Evolutionary conservation across 257 asterid species (phyloP), one percentile per base, ranked within the genome.

Genomic region (Salvia rosmarinus): DNA sequence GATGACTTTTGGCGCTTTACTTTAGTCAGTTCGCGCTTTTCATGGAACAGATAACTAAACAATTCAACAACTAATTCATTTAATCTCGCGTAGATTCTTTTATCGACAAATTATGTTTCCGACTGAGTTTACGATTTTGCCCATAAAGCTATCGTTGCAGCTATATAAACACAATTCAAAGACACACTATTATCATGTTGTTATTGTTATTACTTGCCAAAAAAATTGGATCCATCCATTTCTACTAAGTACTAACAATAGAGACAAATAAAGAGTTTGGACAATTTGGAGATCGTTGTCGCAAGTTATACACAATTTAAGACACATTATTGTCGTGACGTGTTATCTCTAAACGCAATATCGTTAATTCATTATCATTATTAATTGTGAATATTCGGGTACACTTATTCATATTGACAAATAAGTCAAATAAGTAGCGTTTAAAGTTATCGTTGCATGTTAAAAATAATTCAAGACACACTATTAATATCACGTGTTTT

Each of bases 1-100:
- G 19, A 35, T 34, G 28, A 34, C 62, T 72, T 72, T 34, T 58
- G 13, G 30, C 11, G 20, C 42, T 64, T 28, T 73, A 5, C 47
- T 65, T 73, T 42, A 21, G 42, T 54, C 13, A 16, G 35, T 64
- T 63, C 13, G 70, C 46, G 51, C 64, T 62, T 63, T 62, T 63
- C 60, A 7, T 71, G 76, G 76, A 7, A 58, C n/a, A 12, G 37
- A n/a, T n/a, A n/a, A 23, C 34, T 25, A 23, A 55, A 55, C 62
- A 8, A 14, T 55, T n/a, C 6, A 8, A 32, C n/a, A n/a, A n/a
- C n/a, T 11, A 10, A 23, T 34, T 55, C 23, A 6, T 13, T 16
- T 4, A 2, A 47, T n/a, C n/a, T 14, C 23, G 14, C 21, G 5
- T 51, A 51, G 0, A 51, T 51, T 51, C 25, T 51, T 51, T 19